These are phyloP conservation scores for Crucibulum laeve DNA, from an alignment of 768 basidiomycete genomes.

Conservation along the genomic window DNA sequence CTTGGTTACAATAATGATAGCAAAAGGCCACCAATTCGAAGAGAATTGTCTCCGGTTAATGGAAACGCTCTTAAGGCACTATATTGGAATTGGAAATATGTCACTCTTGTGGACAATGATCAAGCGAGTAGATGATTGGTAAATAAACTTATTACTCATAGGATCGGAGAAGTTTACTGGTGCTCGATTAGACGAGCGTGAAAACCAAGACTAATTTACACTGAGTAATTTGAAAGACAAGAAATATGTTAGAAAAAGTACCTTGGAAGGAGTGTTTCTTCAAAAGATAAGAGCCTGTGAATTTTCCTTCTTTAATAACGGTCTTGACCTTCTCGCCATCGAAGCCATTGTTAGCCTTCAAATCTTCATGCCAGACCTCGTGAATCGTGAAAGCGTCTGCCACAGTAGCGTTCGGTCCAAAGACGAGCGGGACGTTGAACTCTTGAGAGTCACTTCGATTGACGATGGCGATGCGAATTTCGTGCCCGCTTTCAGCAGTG, in stretches of 20 bases:
- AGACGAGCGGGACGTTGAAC: conserved; percentile 31
- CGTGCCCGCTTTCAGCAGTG: conserved; percentile 12
- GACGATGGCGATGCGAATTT: conserved; percentile 49
- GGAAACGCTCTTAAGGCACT: no score
- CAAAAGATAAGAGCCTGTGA: conserved; percentile 29
- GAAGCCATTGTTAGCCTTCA: conserved; percentile 38
- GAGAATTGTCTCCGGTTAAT: no score
- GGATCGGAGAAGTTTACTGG: no score
- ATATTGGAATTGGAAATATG: no score
- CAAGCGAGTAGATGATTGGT: neutral
- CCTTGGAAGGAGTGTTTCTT: conserved; percentile 48
- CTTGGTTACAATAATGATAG: no score
- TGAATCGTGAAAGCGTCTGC: conserved; percentile 31
- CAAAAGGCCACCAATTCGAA: no score
- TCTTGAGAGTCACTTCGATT: conserved; percentile 40
- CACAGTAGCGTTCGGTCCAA: conserved; percentile 25
- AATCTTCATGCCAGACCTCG: conserved; percentile 47
- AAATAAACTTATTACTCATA: neutral
- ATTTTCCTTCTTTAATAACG: conserved; percentile 20
- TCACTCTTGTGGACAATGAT: no score
- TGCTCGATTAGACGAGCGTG: neutral
- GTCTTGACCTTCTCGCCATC: conserved; percentile 36
- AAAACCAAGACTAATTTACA: neutral
- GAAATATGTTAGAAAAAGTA: conserved; percentile 11
- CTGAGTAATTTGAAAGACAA: neutral